Percentiles rank a stretch among this genome's conserved stretches.
phyloP scores from a whole-genome alignment of 2,329 filamentous ascomycete species.

The Fusarium poae region DNA sequence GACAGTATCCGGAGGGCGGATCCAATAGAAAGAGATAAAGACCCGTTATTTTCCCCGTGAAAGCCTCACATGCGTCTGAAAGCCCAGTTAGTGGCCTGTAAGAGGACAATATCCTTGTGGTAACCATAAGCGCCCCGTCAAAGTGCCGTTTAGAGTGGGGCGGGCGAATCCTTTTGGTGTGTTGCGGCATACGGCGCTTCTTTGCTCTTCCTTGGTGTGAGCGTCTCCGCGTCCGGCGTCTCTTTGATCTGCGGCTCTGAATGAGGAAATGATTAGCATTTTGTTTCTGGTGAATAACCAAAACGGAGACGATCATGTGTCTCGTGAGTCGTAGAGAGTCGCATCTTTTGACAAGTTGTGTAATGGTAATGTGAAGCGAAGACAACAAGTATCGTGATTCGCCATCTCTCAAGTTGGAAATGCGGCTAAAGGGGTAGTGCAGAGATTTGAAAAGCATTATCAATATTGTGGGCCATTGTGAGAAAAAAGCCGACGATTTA shows the following conservation, averaged over 20 bases:
- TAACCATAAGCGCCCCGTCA: slow-evolving; percentile 32
- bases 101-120: slow-evolving; percentile 13
- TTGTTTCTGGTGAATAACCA: slow-evolving; percentile 20
- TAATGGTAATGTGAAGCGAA: slow-evolving; percentile 21
- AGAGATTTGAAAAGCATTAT: slow-evolving; percentile 26
- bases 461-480: slow-evolving; percentile 30
- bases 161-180: slow-evolving; percentile 19
- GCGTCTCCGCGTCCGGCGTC: slow-evolving; percentile 37
- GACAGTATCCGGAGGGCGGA: slow-evolving; percentile 36
- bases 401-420: slow-evolving; percentile 10
- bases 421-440: slow-evolving; percentile 35
- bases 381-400: slow-evolving; percentile 20
- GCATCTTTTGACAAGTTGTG: slow-evolving; percentile 13
- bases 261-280: slow-evolving; percentile 25
- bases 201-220: slow-evolving; percentile 28
- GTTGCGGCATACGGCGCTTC: slow-evolving; percentile 35
- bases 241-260: slow-evolving; percentile 17
- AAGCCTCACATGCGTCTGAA: slow-evolving; percentile 27
- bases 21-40: slow-evolving; percentile 25
- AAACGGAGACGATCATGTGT: slow-evolving; percentile 20
- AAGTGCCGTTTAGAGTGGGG: slow-evolving; percentile 28
- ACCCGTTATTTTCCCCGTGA: slow-evolving; percentile 32
- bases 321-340: slow-evolving; percentile 28
- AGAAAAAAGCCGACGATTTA: slow-evolving; percentile 45
- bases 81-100: slow-evolving; percentile 30